Conservation (phyloP, 139 green algal genomes). For the Chlorella sp. region DNA sequence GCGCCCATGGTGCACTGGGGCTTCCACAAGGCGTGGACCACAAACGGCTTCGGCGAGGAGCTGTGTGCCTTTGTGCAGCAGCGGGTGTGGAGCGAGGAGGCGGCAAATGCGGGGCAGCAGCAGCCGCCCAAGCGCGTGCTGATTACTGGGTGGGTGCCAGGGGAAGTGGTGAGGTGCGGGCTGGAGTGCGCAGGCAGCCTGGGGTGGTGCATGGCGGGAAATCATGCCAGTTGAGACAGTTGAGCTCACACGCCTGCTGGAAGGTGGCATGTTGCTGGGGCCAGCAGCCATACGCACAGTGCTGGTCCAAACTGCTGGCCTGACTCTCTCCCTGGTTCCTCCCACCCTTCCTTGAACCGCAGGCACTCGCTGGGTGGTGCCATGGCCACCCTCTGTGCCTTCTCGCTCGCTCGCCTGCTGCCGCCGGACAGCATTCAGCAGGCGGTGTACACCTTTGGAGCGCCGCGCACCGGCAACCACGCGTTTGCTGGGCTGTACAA, state of each 20-base stretch:
- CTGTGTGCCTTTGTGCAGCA: not conserved
- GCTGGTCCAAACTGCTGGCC: no score
- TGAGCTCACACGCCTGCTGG: no score
- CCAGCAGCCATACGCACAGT: no score
- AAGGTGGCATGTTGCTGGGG: no score
- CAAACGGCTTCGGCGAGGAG: not conserved
- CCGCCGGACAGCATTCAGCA: not conserved
- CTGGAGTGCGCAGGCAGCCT: no score
- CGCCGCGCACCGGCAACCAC: constrained; percentile 72
- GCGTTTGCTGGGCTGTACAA: constrained; percentile 64
- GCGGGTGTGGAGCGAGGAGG: not conserved
- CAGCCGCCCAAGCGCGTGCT: not conserved
- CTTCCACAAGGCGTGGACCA: constrained; percentile 33
- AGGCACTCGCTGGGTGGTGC: constrained; percentile 62
- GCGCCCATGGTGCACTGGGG: constrained; percentile 42
- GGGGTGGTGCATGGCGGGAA: no score
- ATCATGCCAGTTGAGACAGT: no score
- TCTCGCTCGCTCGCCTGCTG: constrained; percentile 25
- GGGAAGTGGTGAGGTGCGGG: no score
- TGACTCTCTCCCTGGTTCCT: no score
- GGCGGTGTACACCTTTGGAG: constrained; percentile 52
- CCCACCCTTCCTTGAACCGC: not conserved
- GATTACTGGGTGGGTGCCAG: constrained; percentile 4
- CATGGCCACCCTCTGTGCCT: constrained; percentile 54
- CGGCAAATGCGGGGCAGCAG: no score